A percentile compares a stretch with the other conserved stretches of the same genome.
These are phyloP conservation scores for Fraxinus nigra DNA, from an alignment of 305 asterid genomes.

Conservation along the genomic window DNA sequence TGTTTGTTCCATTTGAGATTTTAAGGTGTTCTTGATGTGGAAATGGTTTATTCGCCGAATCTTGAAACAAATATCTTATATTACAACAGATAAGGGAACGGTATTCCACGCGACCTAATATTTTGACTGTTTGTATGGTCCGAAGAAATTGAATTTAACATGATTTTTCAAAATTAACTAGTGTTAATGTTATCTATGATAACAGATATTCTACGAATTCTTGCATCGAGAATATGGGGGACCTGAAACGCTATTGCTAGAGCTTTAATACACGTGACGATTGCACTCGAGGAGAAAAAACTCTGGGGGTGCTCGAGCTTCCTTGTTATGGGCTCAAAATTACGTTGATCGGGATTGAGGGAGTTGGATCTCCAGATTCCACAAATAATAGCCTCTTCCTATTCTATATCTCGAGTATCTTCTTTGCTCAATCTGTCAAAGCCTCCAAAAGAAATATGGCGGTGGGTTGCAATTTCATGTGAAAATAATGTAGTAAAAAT, in stretches of 20 bases:
- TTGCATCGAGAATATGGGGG: slow-evolving; percentile 63
- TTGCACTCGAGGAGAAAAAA: slow-evolving; percentile 57
- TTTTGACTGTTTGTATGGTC: not conserved
- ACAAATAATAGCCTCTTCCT: not conserved
- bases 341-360: slow-evolving; percentile 38
- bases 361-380: slow-evolving; percentile 30
- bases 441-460: not conserved
- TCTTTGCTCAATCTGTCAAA: slow-evolving; percentile 4
- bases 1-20: not conserved
- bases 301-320: slow-evolving; percentile 47
- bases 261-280: slow-evolving; percentile 75
- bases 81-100: not conserved
- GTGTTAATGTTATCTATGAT: not conserved
- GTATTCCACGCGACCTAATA: not conserved
- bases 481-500: slow-evolving; percentile 21
- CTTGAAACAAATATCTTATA: not conserved
- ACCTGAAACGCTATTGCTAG: slow-evolving; percentile 60
- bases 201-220: slow-evolving; percentile 64
- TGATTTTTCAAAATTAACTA: not conserved
- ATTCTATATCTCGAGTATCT: not conserved
- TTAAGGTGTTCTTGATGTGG: not conserved
- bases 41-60: not conserved
- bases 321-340: slow-evolving; percentile 45
- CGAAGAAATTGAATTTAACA: not conserved
- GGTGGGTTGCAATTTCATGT: slow-evolving; percentile 14